Conservation (phyloP, 805 yeast genomes). For the Nakazawaea wickerhamii region DNA sequence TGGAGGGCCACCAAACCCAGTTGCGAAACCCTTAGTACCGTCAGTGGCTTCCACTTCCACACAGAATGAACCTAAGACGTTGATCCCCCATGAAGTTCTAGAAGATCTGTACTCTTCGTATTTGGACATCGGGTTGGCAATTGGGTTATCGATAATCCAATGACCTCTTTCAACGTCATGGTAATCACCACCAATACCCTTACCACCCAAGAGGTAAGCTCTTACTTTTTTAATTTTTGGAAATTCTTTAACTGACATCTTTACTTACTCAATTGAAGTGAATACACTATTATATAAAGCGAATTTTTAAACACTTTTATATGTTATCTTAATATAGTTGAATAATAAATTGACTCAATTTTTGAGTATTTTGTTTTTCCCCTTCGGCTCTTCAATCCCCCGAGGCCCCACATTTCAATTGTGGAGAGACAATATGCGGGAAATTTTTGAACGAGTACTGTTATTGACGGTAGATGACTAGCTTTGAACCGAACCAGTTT, state of each 20-base stretch:
- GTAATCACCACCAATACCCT: conserved; percentile 47
- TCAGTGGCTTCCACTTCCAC: conserved; percentile 43
- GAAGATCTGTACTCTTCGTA: conserved; percentile 39
- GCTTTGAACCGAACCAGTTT: background rate
- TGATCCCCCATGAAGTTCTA: conserved; percentile 45
- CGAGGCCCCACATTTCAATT: background rate
- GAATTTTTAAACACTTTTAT: background rate
- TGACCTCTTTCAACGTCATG: conserved; percentile 44
- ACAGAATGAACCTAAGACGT: conserved; percentile 45
- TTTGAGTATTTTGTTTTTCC: too few species aligned
- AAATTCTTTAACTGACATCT: conserved; percentile 27
- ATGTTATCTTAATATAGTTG: too few species aligned
- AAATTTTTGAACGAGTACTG: background rate
- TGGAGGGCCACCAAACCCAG: conserved; percentile 48
- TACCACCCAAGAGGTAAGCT: conserved; percentile 37
- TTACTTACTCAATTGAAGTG: background rate
- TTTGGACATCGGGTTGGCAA: conserved; percentile 46
- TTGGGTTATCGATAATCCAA: conserved; percentile 42
- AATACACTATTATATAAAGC: background rate
- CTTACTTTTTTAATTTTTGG: conserved; percentile 39
- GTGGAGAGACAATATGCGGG: background rate
- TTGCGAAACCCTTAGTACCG: conserved; percentile 45
- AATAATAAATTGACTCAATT: too few species aligned
- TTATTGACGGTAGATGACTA: background rate
- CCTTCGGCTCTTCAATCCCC: background rate